These are phyloP conservation scores for Phytopythium vexans DNA, from an alignment of 352 stramenopile genomes.

Conservation along the genomic window DNA sequence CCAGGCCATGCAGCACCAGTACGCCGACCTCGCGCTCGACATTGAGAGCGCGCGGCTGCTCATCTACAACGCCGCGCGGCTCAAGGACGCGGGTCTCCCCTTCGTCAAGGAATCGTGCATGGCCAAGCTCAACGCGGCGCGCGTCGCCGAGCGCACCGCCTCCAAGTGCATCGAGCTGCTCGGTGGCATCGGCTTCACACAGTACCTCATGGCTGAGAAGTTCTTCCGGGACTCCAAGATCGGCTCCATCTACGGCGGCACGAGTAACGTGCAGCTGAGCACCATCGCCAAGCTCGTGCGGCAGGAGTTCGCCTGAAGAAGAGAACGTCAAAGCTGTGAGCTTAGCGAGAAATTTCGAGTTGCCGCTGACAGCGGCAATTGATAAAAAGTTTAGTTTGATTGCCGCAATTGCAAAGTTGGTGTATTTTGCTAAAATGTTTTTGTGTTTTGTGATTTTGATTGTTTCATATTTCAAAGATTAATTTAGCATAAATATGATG, in stretches of 20 bases:
- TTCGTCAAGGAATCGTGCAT: constrained; percentile 94
- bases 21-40: constrained; percentile 88
- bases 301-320: constrained; percentile 43
- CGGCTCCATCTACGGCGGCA: constrained; percentile 94
- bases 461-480: too few species aligned
- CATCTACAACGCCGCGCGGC: constrained; percentile 89
- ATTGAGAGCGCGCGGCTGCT: constrained; percentile 88
- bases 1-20: constrained; percentile 94
- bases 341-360: too few species aligned
- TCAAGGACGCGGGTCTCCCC: constrained; percentile 87
- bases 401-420: too few species aligned
- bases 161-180: constrained; percentile 92
- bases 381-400: too few species aligned
- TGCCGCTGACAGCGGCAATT: too few species aligned
- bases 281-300: constrained; percentile 83
- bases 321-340: background rate
- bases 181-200: constrained; percentile 91
- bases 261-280: constrained; percentile 92
- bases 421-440: too few species aligned
- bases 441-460: too few species aligned
- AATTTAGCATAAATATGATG: too few species aligned
- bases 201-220: constrained; percentile 90
- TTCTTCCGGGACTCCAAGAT: constrained; percentile 96
- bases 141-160: constrained; percentile 89
- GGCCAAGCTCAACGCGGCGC: constrained; percentile 90